Conservation (phyloP, 202 grass and related monocot genomes). For the Schoenoplectus tabernaemontani region DNA sequence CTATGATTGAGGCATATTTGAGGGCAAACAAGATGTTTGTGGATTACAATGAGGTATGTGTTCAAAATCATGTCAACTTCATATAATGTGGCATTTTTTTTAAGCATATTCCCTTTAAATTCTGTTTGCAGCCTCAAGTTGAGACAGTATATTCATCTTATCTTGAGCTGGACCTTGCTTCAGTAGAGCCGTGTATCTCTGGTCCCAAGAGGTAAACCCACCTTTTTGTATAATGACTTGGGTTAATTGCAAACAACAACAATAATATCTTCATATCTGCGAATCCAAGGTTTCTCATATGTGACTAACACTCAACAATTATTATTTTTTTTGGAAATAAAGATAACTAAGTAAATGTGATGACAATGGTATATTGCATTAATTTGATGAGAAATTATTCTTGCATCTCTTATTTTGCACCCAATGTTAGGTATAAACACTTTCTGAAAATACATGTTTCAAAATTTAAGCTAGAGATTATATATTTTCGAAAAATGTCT, state of each 20-base stretch:
- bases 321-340: neutral
- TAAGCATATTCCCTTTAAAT: slow-evolving; percentile 17
- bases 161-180: slow-evolving; percentile 69
- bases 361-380: neutral
- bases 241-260: neutral
- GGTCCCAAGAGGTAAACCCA: slow-evolving; percentile 73
- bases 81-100: neutral
- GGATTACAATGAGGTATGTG: slow-evolving; percentile 67
- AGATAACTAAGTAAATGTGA: neutral
- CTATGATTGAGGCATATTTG: slow-evolving; percentile 89
- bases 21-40: slow-evolving; percentile 96
- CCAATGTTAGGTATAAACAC: too few relatives aligned
- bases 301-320: neutral
- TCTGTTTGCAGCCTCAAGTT: slow-evolving; percentile 58
- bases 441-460: too few relatives aligned
- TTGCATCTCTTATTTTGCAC: too few relatives aligned
- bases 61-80: neutral
- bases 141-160: slow-evolving; percentile 80
- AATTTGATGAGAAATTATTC: neutral
- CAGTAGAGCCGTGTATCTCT: slow-evolving; percentile 75
- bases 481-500: too few relatives aligned
- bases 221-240: neutral
- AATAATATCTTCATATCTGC: neutral
- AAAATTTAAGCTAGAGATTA: too few relatives aligned
- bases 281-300: neutral